phyloP scores from a whole-genome alignment of 1,284 basidiomycete species.

The Mycena sp. region DNA sequence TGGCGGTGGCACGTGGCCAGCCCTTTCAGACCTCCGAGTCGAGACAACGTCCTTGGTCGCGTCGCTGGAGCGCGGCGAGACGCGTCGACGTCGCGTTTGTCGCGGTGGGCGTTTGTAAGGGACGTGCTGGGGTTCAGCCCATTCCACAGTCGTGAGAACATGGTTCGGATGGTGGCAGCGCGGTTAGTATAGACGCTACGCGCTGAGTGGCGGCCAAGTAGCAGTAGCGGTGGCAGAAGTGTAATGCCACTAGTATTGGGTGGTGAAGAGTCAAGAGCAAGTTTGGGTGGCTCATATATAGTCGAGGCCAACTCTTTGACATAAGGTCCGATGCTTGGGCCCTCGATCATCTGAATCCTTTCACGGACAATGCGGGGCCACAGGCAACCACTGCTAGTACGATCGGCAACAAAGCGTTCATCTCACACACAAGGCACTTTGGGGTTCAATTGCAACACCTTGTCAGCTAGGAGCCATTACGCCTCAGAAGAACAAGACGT shows the following conservation, averaged over 20 bases:
- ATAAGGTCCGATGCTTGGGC: too few species aligned
- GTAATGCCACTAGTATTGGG: too few species aligned
- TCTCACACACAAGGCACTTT: not conserved
- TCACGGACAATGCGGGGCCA: too few species aligned
- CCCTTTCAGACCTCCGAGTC: conserved; percentile 15
- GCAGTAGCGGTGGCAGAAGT: too few species aligned
- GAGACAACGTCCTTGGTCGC: conserved; percentile 15
- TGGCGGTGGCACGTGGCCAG: conserved; percentile 7
- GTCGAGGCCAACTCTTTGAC: too few species aligned
- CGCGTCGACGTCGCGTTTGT: conserved; percentile 9
- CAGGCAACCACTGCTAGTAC: too few species aligned
- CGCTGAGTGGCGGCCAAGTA: too few species aligned
- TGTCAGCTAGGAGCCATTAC: not conserved
- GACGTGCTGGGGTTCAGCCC: not conserved
- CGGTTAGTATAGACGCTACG: too few species aligned
- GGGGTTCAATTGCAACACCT: not conserved
- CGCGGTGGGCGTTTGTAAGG: conserved; percentile 4
- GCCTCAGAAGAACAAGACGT: not conserved
- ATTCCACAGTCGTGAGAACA: too few species aligned
- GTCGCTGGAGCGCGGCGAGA: not conserved
- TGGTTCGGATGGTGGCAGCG: not conserved
- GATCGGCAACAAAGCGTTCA: not conserved
- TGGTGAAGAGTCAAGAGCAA: too few species aligned
- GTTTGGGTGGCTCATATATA: too few species aligned
- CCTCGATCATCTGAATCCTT: too few species aligned